Base-by-base conservation (phyloP, 192 early-diverging fungal species). In the Linnemannia elongata region DNA sequence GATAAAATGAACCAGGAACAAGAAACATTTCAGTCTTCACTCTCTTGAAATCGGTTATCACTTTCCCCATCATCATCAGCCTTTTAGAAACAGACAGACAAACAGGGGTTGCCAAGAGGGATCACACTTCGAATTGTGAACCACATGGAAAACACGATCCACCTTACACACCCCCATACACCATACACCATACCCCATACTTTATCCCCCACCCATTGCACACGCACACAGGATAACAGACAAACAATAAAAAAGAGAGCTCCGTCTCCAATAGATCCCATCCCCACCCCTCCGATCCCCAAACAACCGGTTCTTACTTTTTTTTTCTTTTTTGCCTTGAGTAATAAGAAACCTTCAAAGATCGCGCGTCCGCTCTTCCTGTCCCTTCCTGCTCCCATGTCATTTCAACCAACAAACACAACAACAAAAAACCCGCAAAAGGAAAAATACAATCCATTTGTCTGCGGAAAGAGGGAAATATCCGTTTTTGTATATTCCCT, bases 361-460 rank as follows among this genome's bases (percentile, higher is more conserved):
- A 15, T 13, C 24, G 12, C 33, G 60, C n/a, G 60, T 20, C n/a
- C 22, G 72, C 15, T 10, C 41, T 8, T 12, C 47, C 17, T 17
- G 47, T 49, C 15, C n/a, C n/a, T 9, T 45, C 12, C 44, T 10
- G 44, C 44, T 13, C 12, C 44, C 13, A 12, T 7, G 66, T 27
- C 66, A 69, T 8, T 15, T 35, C 18, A 35, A 35, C 20, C 33
- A 20, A 70, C n/a, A n/a, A n/a, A 22, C 12, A n/a, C 42, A 47
- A 44, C 36, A 70, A 70, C n/a, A 18, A 39, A 39, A 39, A 39
- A 33, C 42, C 72, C 45, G 27, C 42, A 74, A 74, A 74, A 74
- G 72, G 72, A 74, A 74, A 74, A 47, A 74, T 27, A 45, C 22
- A 35, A 74, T 74, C 72, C 72, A 47, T 33, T 74, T 42, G 60